phyloP scores from a whole-genome alignment of 1,284 basidiomycete genomes.

The Sparassis latifolia region DNA sequence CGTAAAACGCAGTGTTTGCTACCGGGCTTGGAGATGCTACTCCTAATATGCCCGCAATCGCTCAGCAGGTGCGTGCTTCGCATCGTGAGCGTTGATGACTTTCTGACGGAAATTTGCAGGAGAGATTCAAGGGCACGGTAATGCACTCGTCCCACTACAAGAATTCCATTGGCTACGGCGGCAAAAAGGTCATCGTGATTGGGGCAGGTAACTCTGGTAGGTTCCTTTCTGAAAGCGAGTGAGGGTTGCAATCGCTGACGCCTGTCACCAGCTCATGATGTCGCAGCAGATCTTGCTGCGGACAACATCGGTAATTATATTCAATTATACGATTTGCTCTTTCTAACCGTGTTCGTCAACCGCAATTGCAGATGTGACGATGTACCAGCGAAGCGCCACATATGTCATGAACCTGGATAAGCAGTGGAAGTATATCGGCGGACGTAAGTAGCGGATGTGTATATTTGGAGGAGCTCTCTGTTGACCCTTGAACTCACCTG shows the following conservation, averaged over 20 bases:
- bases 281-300: constrained; percentile 1
- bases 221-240: constrained; percentile 13
- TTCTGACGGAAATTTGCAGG: not conserved
- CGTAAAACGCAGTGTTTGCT: constrained; percentile 16
- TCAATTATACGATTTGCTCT: not conserved
- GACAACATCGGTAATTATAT: not conserved
- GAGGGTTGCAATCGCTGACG: too few relatives aligned
- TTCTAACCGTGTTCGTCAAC: not conserved
- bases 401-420: constrained; percentile 45
- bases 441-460: constrained; percentile 18
- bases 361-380: constrained; percentile 40
- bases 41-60: constrained; percentile 27
- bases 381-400: constrained; percentile 57
- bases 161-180: constrained; percentile 29
- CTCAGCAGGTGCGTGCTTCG: constrained; percentile 12
- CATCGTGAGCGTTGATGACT: too few relatives aligned
- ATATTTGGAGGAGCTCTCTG: not conserved
- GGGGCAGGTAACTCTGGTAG: constrained; percentile 33
- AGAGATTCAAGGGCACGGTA: constrained; percentile 1
- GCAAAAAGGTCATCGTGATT: constrained; percentile 39
- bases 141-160: constrained; percentile 35
- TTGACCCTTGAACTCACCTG: not conserved
- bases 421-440: constrained; percentile 20
- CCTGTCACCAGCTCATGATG: not conserved
- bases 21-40: constrained; percentile 31